A percentile compares a stretch with the other conserved stretches of the same genome.
phyloP scores from a whole-genome alignment of 169 alveolate genomes.

The Plasmodium ovale region DNA sequence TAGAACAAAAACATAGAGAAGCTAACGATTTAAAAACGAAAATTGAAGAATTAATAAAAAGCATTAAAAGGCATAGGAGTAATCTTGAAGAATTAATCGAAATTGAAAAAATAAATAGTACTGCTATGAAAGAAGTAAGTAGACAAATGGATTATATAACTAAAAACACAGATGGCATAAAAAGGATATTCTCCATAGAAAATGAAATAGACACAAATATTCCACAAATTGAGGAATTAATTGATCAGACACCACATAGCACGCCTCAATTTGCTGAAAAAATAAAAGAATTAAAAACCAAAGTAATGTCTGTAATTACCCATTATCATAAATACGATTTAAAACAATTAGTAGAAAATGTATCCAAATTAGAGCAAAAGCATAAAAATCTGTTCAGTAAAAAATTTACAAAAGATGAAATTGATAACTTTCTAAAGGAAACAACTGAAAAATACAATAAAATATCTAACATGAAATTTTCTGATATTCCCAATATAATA shows the following conservation, averaged over 20 bases:
- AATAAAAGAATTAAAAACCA: neutral
- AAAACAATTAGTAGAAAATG: neutral
- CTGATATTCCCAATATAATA: neutral
- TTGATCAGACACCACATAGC: neutral
- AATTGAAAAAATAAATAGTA: neutral
- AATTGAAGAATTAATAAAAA: neutral
- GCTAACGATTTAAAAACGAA: neutral
- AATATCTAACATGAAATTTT: neutral
- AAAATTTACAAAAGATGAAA: neutral
- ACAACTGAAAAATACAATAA: neutral
- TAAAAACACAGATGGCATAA: neutral
- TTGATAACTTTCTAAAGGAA: neutral
- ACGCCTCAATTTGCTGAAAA: neutral
- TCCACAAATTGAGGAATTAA: neutral
- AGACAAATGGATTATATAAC: neutral
- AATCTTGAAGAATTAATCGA: neutral
- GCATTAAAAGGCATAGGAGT: neutral
- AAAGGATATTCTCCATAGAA: neutral
- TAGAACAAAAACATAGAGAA: neutral
- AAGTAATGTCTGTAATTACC: neutral
- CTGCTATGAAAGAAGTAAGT: neutral
- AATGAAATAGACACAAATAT: neutral
- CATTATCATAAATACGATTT: neutral
- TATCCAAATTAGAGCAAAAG: neutral
- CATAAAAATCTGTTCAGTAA: neutral